phyloP scores from a whole-genome alignment of 2,329 filamentous ascomycete genomes.

The Microcyclospora tardicrescens region DNA sequence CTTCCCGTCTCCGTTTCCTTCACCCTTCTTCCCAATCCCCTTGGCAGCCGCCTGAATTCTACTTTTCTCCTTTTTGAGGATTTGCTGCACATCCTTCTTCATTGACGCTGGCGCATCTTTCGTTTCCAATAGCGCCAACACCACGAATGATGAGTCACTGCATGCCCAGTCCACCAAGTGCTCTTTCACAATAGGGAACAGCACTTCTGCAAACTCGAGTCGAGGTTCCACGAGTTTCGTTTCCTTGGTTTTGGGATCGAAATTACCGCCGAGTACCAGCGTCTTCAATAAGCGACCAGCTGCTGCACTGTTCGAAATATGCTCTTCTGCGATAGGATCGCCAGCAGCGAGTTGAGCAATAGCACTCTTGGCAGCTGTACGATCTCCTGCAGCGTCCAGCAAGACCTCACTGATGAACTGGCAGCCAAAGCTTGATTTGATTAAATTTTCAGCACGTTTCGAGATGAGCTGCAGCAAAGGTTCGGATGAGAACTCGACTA shows the following conservation, averaged over 20 bases:
- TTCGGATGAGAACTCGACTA: constrained; percentile 61
- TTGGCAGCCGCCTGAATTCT: constrained; percentile 53
- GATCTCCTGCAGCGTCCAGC: constrained; percentile 62
- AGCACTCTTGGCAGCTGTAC: constrained; percentile 65
- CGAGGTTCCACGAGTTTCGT: constrained; percentile 61
- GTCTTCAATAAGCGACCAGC: constrained; percentile 81
- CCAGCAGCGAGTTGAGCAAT: constrained; percentile 36
- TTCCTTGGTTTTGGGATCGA: constrained; percentile 58
- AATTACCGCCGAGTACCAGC: constrained; percentile 78
- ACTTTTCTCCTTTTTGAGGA: constrained; percentile 61
- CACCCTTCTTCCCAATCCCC: constrained; percentile 26
- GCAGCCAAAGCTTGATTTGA: constrained; percentile 67
- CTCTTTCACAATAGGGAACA: constrained; percentile 72
- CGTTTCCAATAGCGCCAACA: constrained; percentile 68
- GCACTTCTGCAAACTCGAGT: constrained; percentile 62
- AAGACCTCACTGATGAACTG: constrained; percentile 77
- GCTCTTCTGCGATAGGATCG: constrained; percentile 33
- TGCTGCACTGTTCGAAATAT: constrained; percentile 48
- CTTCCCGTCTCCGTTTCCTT: constrained; percentile 15
- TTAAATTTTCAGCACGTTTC: constrained; percentile 53
- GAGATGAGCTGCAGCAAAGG: constrained; percentile 63
- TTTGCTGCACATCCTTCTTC: constrained; percentile 53
- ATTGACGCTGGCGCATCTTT: constrained; percentile 49
- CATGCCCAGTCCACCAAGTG: constrained; percentile 73
- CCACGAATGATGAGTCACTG: constrained; percentile 71